A percentile compares a stretch with the other conserved stretches of the same genome.
These are phyloP conservation scores for Penicillium odoratum DNA, from an alignment of 495 filamentous ascomycete genomes.

Conservation along the genomic window DNA sequence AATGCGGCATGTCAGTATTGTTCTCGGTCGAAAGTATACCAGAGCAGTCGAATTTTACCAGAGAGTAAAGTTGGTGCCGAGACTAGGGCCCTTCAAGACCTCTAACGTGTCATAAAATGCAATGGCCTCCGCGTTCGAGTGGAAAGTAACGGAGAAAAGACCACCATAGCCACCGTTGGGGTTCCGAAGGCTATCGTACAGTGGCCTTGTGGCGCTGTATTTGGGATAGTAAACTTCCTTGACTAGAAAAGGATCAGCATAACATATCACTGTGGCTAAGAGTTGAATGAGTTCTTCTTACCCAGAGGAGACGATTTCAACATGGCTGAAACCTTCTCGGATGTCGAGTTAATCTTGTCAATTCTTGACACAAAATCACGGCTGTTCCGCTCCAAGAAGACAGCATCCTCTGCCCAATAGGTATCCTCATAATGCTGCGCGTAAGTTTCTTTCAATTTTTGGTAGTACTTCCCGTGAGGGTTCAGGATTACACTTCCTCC, in stretches of 20 bases:
- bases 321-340: conserved; percentile 76
- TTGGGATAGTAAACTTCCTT: conserved; percentile 88
- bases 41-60: conserved; percentile 38
- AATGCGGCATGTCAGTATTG: not conserved
- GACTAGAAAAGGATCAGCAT: conserved; percentile 45
- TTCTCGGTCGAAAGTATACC: not conserved
- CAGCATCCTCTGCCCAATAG: conserved; percentile 88
- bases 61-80: conserved; percentile 96
- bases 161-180: conserved; percentile 87
- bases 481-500: conserved; percentile 88
- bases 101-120: conserved; percentile 85
- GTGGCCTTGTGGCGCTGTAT: conserved; percentile 61
- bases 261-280: not conserved
- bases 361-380: conserved; percentile 86
- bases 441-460: conserved; percentile 60
- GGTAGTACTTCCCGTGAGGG: conserved; percentile 72
- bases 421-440: conserved; percentile 75
- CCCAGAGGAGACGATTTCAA: conserved; percentile 56
- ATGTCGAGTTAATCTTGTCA: conserved; percentile 80
- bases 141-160: conserved; percentile 79
- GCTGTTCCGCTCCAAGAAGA: conserved; percentile 95
- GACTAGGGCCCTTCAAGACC: conserved; percentile 88
- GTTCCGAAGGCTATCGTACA: conserved; percentile 77
- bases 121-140: conserved; percentile 65
- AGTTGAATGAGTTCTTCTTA: conserved; percentile 26